A percentile compares a stretch with the other conserved stretches of the same genome.
phyloP scores from a whole-genome alignment of 2,329 filamentous ascomycete genomes.

The Penicillium sclerotigenum region DNA sequence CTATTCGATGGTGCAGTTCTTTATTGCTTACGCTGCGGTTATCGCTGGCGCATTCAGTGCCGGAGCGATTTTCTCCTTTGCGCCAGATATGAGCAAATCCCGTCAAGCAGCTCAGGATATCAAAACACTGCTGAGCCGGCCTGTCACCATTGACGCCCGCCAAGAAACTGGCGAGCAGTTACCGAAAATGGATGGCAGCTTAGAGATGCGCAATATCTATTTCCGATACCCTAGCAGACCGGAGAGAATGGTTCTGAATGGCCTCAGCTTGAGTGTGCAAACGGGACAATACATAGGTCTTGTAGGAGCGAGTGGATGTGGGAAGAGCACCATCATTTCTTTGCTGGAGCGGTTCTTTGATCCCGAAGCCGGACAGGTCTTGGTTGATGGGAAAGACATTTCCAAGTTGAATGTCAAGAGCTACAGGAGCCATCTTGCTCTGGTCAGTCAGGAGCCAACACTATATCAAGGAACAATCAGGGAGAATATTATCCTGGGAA shows the following conservation, averaged over 20 bases:
- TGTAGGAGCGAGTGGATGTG: constrained; percentile 87
- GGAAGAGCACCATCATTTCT: constrained; percentile 89
- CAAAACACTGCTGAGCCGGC: constrained; percentile 41
- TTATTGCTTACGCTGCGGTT: constrained; percentile 47
- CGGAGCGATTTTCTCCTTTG: constrained; percentile 31
- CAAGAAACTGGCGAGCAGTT: not conserved
- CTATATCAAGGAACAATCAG: not conserved
- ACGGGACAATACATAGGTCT: constrained; percentile 59
- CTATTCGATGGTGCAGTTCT: constrained; percentile 38
- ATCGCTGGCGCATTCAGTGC: constrained; percentile 26
- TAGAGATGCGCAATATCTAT: constrained; percentile 44
- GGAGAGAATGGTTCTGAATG: constrained; percentile 12
- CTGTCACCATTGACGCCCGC: constrained; percentile 32
- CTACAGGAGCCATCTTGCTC: constrained; percentile 78
- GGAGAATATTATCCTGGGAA: not conserved
- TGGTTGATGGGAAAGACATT: constrained; percentile 79
- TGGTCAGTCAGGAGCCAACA: constrained; percentile 79
- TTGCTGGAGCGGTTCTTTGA: constrained; percentile 94
- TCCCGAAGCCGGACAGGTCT: constrained; percentile 72
- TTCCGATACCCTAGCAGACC: constrained; percentile 28
- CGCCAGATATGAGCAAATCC: constrained; percentile 23
- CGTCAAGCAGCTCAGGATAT: constrained; percentile 41
- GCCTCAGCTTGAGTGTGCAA: constrained; percentile 26
- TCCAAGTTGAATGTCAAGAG: constrained; percentile 75
- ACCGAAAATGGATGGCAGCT: constrained; percentile 57